Evolutionary conservation across 2,329 filamentous ascomycete genomes (phyloP).

Genomic region (Verticillium isaacii): DNA sequence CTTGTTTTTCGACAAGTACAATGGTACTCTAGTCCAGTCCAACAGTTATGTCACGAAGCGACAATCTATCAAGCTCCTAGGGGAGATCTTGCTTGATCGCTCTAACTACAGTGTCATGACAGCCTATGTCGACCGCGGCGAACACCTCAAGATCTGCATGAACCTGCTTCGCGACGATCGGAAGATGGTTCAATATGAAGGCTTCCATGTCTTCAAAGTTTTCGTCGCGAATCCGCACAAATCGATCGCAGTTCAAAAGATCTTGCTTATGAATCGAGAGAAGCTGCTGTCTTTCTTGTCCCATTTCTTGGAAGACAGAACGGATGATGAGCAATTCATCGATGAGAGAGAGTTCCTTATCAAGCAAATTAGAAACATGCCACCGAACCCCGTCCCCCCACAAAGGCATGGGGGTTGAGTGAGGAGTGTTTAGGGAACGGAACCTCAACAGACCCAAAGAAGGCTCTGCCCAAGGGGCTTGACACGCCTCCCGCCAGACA

Average conservation of each 20-base stretch:
- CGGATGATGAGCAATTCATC: conserved; percentile 96
- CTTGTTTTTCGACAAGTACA: conserved; percentile 88
- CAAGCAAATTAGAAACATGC: conserved; percentile 79
- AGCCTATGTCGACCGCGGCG: conserved; percentile 87
- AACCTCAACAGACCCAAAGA: background rate
- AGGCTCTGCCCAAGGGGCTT: background rate
- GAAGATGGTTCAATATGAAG: conserved; percentile 99
- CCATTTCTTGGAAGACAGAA: conserved; percentile 88
- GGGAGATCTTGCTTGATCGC: conserved; percentile 88
- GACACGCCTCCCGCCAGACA: too few species aligned
- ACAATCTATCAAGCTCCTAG: conserved; percentile 94
- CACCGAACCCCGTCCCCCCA: conserved; percentile 49
- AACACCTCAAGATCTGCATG: conserved; percentile 98
- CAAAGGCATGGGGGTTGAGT: conserved; percentile 29
- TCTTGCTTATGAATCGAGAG: conserved; percentile 93
- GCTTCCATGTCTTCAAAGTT: conserved; percentile 99
- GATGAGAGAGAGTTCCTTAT: conserved; percentile 97
- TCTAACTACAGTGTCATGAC: conserved; percentile 99
- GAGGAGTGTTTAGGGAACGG: background rate
- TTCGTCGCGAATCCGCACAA: conserved; percentile 99
- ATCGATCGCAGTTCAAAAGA: conserved; percentile 90
- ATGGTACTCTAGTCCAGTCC: conserved; percentile 80
- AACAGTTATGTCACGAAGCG: conserved; percentile 97
- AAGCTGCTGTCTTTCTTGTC: conserved; percentile 84
- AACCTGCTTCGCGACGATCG: conserved; percentile 91